Percentiles rank a stretch among this genome's conserved stretches.
These are phyloP conservation scores for Leccinum pellstonianum DNA, from an alignment of 768 basidiomycete genomes.

Conservation along the genomic window DNA sequence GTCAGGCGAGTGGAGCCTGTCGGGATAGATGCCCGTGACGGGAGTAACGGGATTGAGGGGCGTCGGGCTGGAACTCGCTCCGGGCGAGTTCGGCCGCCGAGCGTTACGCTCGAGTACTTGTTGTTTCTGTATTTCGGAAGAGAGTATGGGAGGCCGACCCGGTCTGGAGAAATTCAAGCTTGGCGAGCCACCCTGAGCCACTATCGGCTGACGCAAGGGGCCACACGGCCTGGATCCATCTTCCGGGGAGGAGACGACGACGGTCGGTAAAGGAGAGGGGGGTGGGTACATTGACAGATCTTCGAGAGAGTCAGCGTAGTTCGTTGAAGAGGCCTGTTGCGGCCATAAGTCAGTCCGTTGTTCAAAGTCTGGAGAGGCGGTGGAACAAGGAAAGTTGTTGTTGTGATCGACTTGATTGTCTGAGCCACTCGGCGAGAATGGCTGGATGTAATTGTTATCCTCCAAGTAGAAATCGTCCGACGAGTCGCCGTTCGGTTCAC, in stretches of 20 bases:
- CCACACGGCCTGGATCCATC: slow-evolving; percentile 18
- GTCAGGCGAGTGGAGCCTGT: background rate
- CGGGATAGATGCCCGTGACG: slow-evolving; percentile 21
- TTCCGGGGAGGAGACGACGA: slow-evolving; percentile 52
- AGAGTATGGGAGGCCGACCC: slow-evolving; percentile 44
- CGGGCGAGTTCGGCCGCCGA: slow-evolving; percentile 37
- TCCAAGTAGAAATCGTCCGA: slow-evolving; percentile 35
- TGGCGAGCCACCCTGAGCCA: slow-evolving; percentile 29
- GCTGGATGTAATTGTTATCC: slow-evolving; percentile 39
- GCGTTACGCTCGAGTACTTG: slow-evolving; percentile 60
- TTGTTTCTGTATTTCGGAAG: slow-evolving; percentile 40
- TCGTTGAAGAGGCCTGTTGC: slow-evolving; percentile 4
- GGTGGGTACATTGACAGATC: slow-evolving; percentile 17
- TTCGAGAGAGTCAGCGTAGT: background rate
- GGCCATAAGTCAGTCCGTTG: slow-evolving; percentile 19
- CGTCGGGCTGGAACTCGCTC: slow-evolving; percentile 7
- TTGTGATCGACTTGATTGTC: background rate
- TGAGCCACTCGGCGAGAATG: background rate
- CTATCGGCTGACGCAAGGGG: slow-evolving; percentile 42
- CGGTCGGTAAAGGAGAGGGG: slow-evolving; percentile 43
- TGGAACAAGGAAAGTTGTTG: background rate
- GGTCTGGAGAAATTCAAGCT: slow-evolving; percentile 66
- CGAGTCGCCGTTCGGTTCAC: slow-evolving; percentile 26
- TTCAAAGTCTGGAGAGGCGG: background rate
- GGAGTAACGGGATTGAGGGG: slow-evolving; percentile 21